Evolutionary conservation across 2,329 filamentous ascomycete genomes (phyloP).

Genomic region (Aspergillus melleus): DNA sequence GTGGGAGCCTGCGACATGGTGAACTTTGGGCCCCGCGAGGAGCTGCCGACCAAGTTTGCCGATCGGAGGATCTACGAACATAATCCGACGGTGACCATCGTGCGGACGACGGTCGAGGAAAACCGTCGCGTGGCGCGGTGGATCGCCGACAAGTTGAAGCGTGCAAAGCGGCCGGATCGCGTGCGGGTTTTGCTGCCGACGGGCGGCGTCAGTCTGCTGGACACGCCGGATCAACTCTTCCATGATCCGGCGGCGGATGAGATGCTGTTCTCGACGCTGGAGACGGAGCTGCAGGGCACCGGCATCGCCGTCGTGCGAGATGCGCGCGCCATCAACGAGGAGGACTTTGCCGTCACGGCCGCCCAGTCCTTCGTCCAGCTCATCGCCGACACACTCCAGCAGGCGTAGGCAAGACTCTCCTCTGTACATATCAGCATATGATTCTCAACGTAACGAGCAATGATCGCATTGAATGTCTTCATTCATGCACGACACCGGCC

Average conservation of each 20-base stretch:
- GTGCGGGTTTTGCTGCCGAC: slow-evolving; percentile 61
- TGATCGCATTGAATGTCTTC: slow-evolving; percentile 1
- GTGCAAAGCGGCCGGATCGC: slow-evolving; percentile 38
- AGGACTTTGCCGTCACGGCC: slow-evolving; percentile 25
- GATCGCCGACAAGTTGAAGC: slow-evolving; percentile 55
- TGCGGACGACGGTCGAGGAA: slow-evolving; percentile 63
- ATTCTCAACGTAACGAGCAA: neutral
- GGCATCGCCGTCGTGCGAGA: slow-evolving; percentile 54
- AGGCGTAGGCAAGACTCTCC: neutral
- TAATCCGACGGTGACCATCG: slow-evolving; percentile 65
- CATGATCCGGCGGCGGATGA: slow-evolving; percentile 51
- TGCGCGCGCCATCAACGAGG: slow-evolving; percentile 33
- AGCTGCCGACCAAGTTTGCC: slow-evolving; percentile 57
- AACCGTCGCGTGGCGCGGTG: slow-evolving; percentile 56
- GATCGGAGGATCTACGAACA: slow-evolving; percentile 59
- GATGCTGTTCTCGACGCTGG: slow-evolving; percentile 50
- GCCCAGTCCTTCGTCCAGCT: neutral
- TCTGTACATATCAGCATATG: neutral
- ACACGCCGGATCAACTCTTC: slow-evolving; percentile 56
- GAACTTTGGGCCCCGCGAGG: slow-evolving; percentile 61
- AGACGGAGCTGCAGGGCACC: slow-evolving; percentile 49
- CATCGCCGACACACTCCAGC: neutral
- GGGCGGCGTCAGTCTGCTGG: slow-evolving; percentile 63
- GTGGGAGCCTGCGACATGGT: slow-evolving; percentile 61
- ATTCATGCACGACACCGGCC: neutral